Evolutionary conservation across 2,329 filamentous ascomycete genomes (phyloP).

Genomic region (Claviceps sp.): DNA sequence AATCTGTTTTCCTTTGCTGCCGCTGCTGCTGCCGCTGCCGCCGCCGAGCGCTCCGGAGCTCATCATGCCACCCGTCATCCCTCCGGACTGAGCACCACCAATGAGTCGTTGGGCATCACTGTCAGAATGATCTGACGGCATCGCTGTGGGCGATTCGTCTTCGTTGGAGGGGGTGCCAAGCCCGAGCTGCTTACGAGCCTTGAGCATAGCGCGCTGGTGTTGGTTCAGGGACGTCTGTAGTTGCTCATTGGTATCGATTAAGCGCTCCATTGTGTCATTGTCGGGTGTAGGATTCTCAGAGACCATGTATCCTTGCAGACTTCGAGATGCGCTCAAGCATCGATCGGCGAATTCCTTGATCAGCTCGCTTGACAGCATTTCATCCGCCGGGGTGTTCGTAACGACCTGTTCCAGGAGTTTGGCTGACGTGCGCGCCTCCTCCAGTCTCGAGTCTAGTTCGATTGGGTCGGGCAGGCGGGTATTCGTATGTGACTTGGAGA

Average conservation of each 20-base stretch:
- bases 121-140: slow-evolving; percentile 15
- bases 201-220: slow-evolving; percentile 69
- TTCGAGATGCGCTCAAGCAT: slow-evolving; percentile 66
- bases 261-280: slow-evolving; percentile 81
- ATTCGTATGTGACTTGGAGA: slow-evolving; percentile 36
- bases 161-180: slow-evolving; percentile 16
- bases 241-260: slow-evolving; percentile 92
- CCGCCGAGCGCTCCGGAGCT: neutral
- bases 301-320: slow-evolving; percentile 76
- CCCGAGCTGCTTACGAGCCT: slow-evolving; percentile 43
- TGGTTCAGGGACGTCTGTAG: slow-evolving; percentile 69
- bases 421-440: slow-evolving; percentile 82
- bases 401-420: slow-evolving; percentile 87
- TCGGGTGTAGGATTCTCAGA: slow-evolving; percentile 69
- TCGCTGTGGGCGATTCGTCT: slow-evolving; percentile 14
- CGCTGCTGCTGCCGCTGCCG: neutral
- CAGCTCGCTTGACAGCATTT: slow-evolving; percentile 73
- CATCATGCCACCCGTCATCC: neutral
- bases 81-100: neutral
- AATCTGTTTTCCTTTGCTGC: slow-evolving; percentile 22
- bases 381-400: slow-evolving; percentile 64
- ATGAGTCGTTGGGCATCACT: slow-evolving; percentile 1
- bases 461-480: slow-evolving; percentile 49
- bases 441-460: slow-evolving; percentile 70
- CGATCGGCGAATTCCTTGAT: slow-evolving; percentile 85